Evolutionary conservation across 257 asterid genomes (phyloP), one percentile per base, ranked within the genome.

Genomic region (Ophiorrhiza pumila): DNA sequence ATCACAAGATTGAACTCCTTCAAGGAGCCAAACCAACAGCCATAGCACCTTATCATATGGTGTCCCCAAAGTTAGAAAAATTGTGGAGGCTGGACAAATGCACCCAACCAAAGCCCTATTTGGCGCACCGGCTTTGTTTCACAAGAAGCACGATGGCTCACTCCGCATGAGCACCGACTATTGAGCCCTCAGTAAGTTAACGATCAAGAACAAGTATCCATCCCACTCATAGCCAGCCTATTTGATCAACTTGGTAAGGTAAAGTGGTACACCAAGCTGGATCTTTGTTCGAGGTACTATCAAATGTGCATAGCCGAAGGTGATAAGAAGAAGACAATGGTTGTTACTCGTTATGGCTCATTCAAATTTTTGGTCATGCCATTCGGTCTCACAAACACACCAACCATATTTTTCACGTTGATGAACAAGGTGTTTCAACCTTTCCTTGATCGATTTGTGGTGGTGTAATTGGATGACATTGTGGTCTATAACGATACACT

Each of bases 261-360:
- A 2, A 17, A 9, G 1, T 52, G 27, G 31, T 69, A 34, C 27
- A 47, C 64, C 3, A 69, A 69, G 47, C 13, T 69, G 17, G 62
- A 52, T 37, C 12, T 69, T 0, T 34, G 63, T 27, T 50, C 49
- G 14, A 39, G 74, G 1, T 53, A 70, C 35, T 67, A 32, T 14
- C 71, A 71, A 20, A 42, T 71, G 10, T 20, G 58, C 11, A 43
- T 71, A 0, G 43, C 41, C 7, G 11, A 15, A 0, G 58, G 68
- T 12, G 68, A 71, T 71, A 68, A 58, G 10, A 4, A 25, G 1
- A 71, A 71, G n/a, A n/a, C n/a, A n/a, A n/a, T n/a, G n/a, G n/a
- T n/a, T n/a, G n/a, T n/a, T n/a, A n/a, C n/a, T n/a, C n/a, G n/a
- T n/a, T n/a, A n/a, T n/a, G n/a, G n/a, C n/a, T n/a, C n/a, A n/a